These are phyloP conservation scores for Ascosphaera apis DNA, from an alignment of 2,329 filamentous ascomycete species.

Conservation along the genomic window DNA sequence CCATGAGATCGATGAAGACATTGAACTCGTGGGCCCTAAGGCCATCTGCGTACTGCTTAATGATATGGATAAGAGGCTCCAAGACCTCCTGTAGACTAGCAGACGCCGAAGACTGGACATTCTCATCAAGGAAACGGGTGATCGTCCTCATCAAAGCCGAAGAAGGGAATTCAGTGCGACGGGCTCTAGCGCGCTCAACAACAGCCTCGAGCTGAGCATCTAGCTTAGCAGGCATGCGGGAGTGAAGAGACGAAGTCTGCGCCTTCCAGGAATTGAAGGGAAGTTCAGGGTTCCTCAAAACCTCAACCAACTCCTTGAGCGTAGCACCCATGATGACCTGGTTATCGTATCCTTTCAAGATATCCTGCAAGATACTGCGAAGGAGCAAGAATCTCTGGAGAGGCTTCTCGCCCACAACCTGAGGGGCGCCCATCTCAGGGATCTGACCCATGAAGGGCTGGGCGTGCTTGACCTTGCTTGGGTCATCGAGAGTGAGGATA, in stretches of 20 bases:
- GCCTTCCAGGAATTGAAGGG: constrained; percentile 94
- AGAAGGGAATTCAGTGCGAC: constrained; percentile 73
- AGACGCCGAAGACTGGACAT: constrained; percentile 48
- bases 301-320: constrained; percentile 69
- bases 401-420: constrained; percentile 75
- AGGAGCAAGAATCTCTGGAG: constrained; percentile 66
- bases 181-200: constrained; percentile 57
- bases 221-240: constrained; percentile 87
- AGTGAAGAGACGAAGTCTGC: constrained; percentile 88
- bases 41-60: constrained; percentile 63
- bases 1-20: constrained; percentile 56
- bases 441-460: constrained; percentile 83
- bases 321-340: constrained; percentile 82
- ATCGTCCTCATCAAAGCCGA: constrained; percentile 70
- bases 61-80: constrained; percentile 51
- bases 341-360: constrained; percentile 87
- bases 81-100: constrained; percentile 51
- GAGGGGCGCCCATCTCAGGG: constrained; percentile 63
- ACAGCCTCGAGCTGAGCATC: constrained; percentile 62
- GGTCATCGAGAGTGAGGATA: constrained; percentile 86
- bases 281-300: constrained; percentile 70
- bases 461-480: constrained; percentile 86
- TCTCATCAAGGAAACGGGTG: constrained; percentile 71
- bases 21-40: constrained; percentile 75
- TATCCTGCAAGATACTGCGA: constrained; percentile 59